These are phyloP conservation scores for Neurospora sp. DNA, from an alignment of 495 filamentous ascomycete genomes.

Conservation along the genomic window DNA sequence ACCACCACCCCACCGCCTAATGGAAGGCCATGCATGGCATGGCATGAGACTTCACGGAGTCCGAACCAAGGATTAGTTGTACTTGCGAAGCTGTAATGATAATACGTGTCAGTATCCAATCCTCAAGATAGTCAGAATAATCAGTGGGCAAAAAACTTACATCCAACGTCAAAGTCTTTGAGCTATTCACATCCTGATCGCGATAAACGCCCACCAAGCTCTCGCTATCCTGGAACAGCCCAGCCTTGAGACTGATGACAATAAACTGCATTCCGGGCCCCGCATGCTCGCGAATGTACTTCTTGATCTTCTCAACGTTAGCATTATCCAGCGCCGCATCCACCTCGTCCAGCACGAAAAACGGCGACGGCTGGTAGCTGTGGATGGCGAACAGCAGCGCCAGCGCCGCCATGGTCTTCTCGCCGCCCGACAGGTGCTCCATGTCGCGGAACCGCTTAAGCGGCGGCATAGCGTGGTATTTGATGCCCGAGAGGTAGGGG, in stretches of 20 bases:
- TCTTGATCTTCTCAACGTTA: slow-evolving; percentile 89
- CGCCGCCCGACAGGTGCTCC: slow-evolving; percentile 94
- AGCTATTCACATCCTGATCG: slow-evolving; percentile 86
- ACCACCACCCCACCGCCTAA: neutral
- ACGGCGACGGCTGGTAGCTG: slow-evolving; percentile 84
- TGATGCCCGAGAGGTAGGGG: slow-evolving; percentile 87
- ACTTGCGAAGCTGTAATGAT: slow-evolving; percentile 23
- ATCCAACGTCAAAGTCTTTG: slow-evolving; percentile 82
- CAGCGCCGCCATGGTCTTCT: slow-evolving; percentile 97
- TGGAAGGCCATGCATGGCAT: neutral
- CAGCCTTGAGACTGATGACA: slow-evolving; percentile 89
- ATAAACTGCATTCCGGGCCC: slow-evolving; percentile 98
- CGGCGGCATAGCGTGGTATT: slow-evolving; percentile 97
- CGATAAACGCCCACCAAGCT: slow-evolving; percentile 89
- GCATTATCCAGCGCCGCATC: slow-evolving; percentile 95
- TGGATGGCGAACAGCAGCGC: slow-evolving; percentile 94
- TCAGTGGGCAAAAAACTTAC: slow-evolving; percentile 47
- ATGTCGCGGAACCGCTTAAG: slow-evolving; percentile 98
- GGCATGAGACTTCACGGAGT: neutral
- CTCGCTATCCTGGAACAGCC: slow-evolving; percentile 88
- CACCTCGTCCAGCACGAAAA: slow-evolving; percentile 98
- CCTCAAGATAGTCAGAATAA: neutral
- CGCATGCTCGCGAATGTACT: slow-evolving; percentile 88
- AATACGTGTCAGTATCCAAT: neutral
- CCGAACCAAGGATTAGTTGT: slow-evolving; percentile 5